phyloP scores from a whole-genome alignment of 345 rosid species.

The Linum lewisii region DNA sequence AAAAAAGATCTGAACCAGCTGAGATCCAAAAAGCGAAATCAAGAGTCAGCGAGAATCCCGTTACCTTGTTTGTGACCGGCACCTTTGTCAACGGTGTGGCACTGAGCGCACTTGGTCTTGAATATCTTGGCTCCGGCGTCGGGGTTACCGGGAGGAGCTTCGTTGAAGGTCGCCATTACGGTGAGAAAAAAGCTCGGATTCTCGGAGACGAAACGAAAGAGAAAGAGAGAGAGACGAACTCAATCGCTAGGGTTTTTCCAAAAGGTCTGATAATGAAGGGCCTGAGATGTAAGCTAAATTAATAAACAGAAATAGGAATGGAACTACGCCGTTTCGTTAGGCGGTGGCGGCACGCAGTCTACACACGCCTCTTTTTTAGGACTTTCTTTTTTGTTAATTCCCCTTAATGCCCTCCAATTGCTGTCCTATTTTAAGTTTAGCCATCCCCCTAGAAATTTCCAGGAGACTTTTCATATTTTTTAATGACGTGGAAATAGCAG shows the following conservation, averaged over 20 bases:
- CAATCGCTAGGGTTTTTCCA: neutral
- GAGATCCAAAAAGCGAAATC: slow-evolving; percentile 2
- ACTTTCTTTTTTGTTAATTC: neutral
- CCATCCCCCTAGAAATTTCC: too few relatives aligned
- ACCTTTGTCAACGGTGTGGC: slow-evolving; percentile 92
- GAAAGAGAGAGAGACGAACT: neutral
- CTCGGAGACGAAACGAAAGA: neutral
- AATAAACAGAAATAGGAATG: neutral
- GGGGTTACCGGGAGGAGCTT: slow-evolving; percentile 75
- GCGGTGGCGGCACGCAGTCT: neutral
- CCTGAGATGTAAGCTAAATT: neutral
- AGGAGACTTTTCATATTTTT: too few relatives aligned
- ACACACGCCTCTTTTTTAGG: neutral
- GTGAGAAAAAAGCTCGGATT: neutral
- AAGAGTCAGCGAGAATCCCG: neutral
- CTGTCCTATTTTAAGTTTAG: too few relatives aligned
- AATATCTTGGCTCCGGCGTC: slow-evolving; percentile 81
- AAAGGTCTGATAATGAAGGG: neutral
- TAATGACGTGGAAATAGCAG: too few relatives aligned
- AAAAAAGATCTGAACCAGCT: neutral
- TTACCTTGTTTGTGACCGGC: slow-evolving; percentile 96
- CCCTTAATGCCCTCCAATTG: neutral
- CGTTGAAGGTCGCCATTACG: slow-evolving; percentile 64
- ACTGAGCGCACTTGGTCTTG: slow-evolving; percentile 75
- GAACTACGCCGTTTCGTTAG: neutral